Conservation (phyloP, 495 filamentous ascomycete genomes). For the Penicillium desertorum region DNA sequence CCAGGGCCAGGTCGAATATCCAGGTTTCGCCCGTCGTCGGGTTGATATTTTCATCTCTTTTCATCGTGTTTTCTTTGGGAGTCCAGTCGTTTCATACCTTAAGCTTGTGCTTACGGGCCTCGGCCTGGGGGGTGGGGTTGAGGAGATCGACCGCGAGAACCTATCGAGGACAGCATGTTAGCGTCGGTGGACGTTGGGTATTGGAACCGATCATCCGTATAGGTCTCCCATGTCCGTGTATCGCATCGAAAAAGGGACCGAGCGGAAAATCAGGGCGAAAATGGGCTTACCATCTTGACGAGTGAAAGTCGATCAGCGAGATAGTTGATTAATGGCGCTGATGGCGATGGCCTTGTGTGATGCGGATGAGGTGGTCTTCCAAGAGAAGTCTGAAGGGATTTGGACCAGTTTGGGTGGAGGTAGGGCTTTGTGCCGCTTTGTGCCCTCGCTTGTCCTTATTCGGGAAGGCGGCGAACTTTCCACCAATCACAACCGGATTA, state of each 20-base stretch:
- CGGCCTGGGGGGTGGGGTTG: constrained; percentile 91
- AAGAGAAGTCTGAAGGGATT: constrained; percentile 45
- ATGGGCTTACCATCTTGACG: constrained; percentile 51
- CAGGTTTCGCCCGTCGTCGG: constrained; percentile 1
- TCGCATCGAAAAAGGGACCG: constrained; percentile 8
- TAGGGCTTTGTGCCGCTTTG: constrained; percentile 34
- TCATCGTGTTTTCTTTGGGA: constrained; percentile 12
- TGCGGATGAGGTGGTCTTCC: constrained; percentile 38
- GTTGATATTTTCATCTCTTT: constrained; percentile 8
- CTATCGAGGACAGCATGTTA: constrained; percentile 50
- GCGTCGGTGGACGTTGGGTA: constrained; percentile 7
- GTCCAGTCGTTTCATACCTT: constrained; percentile 66
- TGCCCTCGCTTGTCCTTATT: constrained; percentile 46
- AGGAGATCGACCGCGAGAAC: constrained; percentile 99
- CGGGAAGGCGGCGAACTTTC: constrained; percentile 16
- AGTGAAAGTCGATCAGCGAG: constrained; percentile 50
- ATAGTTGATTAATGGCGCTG: constrained; percentile 50
- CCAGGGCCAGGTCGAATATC: constrained; percentile 5
- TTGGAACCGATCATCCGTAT: background rate
- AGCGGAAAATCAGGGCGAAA: constrained; percentile 16
- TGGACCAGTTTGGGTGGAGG: constrained; percentile 35
- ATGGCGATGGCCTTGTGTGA: constrained; percentile 50
- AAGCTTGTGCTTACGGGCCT: constrained; percentile 99
- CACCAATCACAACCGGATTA: constrained; percentile 28
- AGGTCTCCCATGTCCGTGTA: background rate